phyloP scores from a whole-genome alignment of 2,329 filamentous ascomycete species.

The Purpureocillium lavendulum region DNA sequence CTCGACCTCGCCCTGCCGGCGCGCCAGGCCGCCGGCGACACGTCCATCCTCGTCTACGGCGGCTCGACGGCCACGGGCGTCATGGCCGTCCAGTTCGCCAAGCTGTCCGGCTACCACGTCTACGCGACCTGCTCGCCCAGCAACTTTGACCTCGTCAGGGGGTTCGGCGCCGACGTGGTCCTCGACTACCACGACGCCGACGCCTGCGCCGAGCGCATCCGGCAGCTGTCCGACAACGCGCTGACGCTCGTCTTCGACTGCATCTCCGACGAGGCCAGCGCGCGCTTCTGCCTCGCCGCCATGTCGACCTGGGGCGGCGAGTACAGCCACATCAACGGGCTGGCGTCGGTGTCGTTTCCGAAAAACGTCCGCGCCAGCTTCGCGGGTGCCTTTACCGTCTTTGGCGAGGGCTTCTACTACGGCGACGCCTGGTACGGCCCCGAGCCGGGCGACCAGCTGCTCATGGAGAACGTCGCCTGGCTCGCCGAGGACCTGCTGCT shows the following conservation, averaged over 20 bases:
- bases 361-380: conserved; percentile 26
- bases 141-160: conserved; percentile 29
- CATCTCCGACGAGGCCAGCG: conserved; percentile 14
- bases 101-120: conserved; percentile 26
- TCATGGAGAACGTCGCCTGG: conserved; percentile 22
- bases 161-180: conserved; percentile 29
- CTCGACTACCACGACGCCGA: conserved; percentile 30
- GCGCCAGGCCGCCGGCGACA: conserved; percentile 5
- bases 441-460: conserved; percentile 14
- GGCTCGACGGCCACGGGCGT: conserved; percentile 34
- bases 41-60: conserved; percentile 33
- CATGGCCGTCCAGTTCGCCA: conserved; percentile 33
- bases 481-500: conserved; percentile 29
- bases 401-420: conserved; percentile 26
- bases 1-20: conserved; percentile 16
- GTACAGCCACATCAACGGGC: background rate
- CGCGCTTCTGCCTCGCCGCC: conserved; percentile 25
- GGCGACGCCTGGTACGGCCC: conserved; percentile 13
- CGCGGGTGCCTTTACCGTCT: conserved; percentile 30
- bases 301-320: background rate
- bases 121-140: conserved; percentile 33
- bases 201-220: conserved; percentile 12
- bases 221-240: conserved; percentile 11
- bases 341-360: background rate
- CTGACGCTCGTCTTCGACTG: conserved; percentile 27